A percentile compares a stretch with the other conserved stretches of the same genome.
These are phyloP conservation scores for Hondaea fermentalgiana DNA, from an alignment of 108 stramenopile genomes.

Conservation along the genomic window DNA sequence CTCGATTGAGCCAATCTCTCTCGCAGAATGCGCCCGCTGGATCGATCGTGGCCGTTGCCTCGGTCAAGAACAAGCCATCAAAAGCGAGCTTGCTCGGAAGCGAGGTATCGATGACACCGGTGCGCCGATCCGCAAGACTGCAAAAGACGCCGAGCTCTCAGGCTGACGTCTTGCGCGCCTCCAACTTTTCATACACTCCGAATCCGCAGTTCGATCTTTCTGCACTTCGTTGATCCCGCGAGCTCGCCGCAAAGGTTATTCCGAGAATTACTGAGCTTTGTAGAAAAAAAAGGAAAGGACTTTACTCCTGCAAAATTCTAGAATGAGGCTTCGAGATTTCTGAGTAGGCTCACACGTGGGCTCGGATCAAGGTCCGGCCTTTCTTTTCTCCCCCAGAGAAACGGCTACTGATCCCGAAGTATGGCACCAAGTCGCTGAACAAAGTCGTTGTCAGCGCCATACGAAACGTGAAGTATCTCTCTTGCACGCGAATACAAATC, in stretches of 20 bases:
- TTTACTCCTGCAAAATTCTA: too few species aligned
- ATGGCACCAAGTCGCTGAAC: neutral
- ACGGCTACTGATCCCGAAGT: too few species aligned
- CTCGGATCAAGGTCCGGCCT: too few species aligned
- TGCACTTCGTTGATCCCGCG: neutral
- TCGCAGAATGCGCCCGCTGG: neutral
- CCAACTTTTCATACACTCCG: neutral
- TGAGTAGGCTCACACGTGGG: too few species aligned
- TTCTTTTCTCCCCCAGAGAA: too few species aligned
- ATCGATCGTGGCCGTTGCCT: neutral
- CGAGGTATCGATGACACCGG: neutral
- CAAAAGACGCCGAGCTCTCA: neutral
- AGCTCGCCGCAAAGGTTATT: too few species aligned
- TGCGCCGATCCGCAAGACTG: neutral
- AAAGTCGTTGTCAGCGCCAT: neutral
- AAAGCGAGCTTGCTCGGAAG: neutral
- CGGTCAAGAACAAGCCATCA: neutral
- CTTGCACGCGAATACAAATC: neutral
- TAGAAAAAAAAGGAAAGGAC: too few species aligned
- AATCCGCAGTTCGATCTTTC: neutral
- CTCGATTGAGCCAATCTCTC: neutral
- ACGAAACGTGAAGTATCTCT: neutral
- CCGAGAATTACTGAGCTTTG: too few species aligned
- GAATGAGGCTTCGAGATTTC: too few species aligned
- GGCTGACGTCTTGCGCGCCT: neutral